These are phyloP conservation scores for Backusella parvicylindrica DNA, from an alignment of 192 early-diverging fungal genomes.

Conservation along the genomic window DNA sequence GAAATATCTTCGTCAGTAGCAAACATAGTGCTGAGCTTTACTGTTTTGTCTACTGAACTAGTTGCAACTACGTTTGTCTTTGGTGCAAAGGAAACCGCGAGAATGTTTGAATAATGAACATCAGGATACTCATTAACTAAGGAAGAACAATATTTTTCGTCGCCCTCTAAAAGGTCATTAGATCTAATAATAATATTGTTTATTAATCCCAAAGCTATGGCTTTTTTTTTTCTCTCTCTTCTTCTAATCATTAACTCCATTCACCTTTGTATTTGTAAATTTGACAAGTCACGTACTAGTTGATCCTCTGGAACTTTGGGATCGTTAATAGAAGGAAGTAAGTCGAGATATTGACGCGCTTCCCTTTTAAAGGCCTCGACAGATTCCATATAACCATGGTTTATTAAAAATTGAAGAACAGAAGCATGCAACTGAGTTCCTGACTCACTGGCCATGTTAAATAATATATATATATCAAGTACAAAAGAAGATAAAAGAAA, in stretches of 20 bases:
- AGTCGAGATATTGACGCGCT: slow-evolving; percentile 33
- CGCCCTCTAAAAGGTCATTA: slow-evolving; percentile 18
- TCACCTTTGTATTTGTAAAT: not conserved
- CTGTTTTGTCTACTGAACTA: slow-evolving; percentile 59
- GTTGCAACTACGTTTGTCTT: slow-evolving; percentile 42
- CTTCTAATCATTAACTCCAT: no score
- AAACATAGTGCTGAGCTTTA: slow-evolving; percentile 45
- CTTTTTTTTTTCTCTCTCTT: not conserved
- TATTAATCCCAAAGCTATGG: no score
- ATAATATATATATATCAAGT: not conserved
- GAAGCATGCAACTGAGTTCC: slow-evolving; percentile 6
- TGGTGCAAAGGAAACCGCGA: slow-evolving; percentile 38
- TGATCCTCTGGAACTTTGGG: not conserved
- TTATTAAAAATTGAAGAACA: slow-evolving; percentile 41
- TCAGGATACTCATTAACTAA: slow-evolving; percentile 30
- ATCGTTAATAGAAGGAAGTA: slow-evolving; percentile 27
- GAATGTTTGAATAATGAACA: slow-evolving; percentile 58
- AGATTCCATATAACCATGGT: slow-evolving; percentile 36
- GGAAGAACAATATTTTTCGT: slow-evolving; percentile 36
- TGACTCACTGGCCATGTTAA: not conserved
- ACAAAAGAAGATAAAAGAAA: not conserved
- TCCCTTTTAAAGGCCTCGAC: slow-evolving; percentile 43
- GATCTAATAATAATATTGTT: not conserved
- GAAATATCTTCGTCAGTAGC: slow-evolving; percentile 37
- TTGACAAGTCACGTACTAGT: not conserved